Conservation (phyloP, 768 basidiomycete species). For the Stropharia rugosoannulata region DNA sequence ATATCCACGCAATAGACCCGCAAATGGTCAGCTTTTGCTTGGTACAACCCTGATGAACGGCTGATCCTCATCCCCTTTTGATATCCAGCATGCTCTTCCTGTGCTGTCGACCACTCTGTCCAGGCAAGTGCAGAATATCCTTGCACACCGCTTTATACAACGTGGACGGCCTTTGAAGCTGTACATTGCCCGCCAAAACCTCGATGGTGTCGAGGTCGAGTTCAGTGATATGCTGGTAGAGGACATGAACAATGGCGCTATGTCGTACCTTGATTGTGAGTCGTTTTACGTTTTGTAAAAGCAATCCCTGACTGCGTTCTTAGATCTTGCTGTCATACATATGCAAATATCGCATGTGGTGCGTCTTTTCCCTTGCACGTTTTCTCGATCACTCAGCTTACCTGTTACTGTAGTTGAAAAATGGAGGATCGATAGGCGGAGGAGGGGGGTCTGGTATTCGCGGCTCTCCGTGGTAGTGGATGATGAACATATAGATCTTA, state of each 20-base stretch:
- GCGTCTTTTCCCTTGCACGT: constrained; percentile 18
- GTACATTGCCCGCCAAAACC: constrained; percentile 83
- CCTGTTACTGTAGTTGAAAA: constrained; percentile 28
- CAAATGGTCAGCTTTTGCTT: constrained; percentile 53
- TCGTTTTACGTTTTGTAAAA: constrained; percentile 10
- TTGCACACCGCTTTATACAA: constrained; percentile 62
- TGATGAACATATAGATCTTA: not conserved
- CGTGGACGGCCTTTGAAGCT: constrained; percentile 57
- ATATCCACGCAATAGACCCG: constrained; percentile 65
- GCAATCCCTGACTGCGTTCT: constrained; percentile 3
- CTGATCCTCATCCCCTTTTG: not conserved
- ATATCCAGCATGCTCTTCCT: constrained; percentile 64
- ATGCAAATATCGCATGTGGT: constrained; percentile 49
- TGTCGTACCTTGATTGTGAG: constrained; percentile 90
- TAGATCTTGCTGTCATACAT: constrained; percentile 50
- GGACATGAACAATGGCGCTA: constrained; percentile 93
- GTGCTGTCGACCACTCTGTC: constrained; percentile 73
- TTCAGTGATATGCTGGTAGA: constrained; percentile 97
- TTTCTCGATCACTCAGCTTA: not conserved
- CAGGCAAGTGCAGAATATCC: constrained; percentile 80
- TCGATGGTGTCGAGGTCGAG: constrained; percentile 92
- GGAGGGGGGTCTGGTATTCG: constrained; percentile 29
- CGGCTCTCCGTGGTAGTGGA: constrained; percentile 41
- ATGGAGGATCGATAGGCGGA: constrained; percentile 39
- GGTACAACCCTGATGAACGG: not conserved